Evolutionary conservation across 768 basidiomycete genomes (phyloP).

Genomic region (Sutorius australiensis): DNA sequence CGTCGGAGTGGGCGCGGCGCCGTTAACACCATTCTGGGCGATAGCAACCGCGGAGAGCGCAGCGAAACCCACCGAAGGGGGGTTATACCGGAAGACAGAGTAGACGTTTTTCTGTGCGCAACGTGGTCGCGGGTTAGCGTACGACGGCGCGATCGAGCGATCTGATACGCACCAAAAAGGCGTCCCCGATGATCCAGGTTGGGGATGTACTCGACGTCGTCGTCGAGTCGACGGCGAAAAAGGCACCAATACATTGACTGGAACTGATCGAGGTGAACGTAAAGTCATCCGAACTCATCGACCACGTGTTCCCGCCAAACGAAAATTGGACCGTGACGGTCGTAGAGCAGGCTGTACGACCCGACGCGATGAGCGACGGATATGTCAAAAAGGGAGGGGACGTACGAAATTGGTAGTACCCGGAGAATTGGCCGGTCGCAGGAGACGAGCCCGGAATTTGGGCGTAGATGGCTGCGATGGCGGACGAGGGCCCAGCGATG

Average conservation of each 20-base stretch:
- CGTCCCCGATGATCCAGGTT: constrained; percentile 53
- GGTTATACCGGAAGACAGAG: constrained; percentile 49
- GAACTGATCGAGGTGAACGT: constrained; percentile 36
- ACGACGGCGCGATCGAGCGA: not conserved
- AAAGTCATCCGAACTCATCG: constrained; percentile 49
- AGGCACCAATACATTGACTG: constrained; percentile 48
- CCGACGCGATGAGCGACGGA: not conserved
- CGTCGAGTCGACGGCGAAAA: constrained; percentile 42
- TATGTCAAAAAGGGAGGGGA: not conserved
- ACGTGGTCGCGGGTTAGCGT: not conserved
- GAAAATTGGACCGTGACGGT: constrained; percentile 37
- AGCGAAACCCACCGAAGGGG: constrained; percentile 51
- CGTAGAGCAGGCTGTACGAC: constrained; percentile 33
- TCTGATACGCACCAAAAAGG: constrained; percentile 37
- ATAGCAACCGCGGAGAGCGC: constrained; percentile 33
- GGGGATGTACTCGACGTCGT: constrained; percentile 23
- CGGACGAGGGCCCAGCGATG: constrained; percentile 45
- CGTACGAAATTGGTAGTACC: constrained; percentile 48
- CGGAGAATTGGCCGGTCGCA: constrained; percentile 35
- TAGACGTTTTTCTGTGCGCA: constrained; percentile 49
- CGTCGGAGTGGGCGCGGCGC: constrained; percentile 49
- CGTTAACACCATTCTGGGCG: constrained; percentile 29
- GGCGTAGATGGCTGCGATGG: constrained; percentile 41
- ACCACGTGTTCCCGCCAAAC: constrained; percentile 46
- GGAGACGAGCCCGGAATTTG: constrained; percentile 42